phyloP scores from a whole-genome alignment of 2,329 filamentous ascomycete genomes.

The Cladosporium sp. region DNA sequence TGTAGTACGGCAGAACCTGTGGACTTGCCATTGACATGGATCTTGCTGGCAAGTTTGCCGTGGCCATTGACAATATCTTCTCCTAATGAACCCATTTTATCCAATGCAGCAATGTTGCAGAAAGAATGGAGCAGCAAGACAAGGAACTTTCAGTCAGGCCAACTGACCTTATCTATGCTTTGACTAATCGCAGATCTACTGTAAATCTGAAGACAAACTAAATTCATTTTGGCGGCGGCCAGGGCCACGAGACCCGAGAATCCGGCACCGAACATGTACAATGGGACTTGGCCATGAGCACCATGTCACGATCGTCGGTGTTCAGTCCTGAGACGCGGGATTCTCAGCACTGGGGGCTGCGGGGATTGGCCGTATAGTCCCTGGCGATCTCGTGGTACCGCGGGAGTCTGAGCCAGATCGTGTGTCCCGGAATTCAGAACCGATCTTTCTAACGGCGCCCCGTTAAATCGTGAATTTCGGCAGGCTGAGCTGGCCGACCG shows the following conservation, averaged over 20 bases:
- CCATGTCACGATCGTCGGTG: not conserved
- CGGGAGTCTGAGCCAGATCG: slow-evolving; percentile 1
- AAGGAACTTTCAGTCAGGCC: not conserved
- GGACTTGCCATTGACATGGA: not conserved
- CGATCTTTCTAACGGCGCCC: slow-evolving; percentile 1
- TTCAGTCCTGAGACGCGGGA: not conserved
- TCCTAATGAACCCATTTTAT: slow-evolving; percentile 5
- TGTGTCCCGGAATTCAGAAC: slow-evolving; percentile 2
- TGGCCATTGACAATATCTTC: not conserved
- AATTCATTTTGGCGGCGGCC: not conserved
- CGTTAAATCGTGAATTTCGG: not conserved
- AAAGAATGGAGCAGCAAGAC: not conserved
- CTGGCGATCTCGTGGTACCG: slow-evolving; percentile 4
- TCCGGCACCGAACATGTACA: not conserved
- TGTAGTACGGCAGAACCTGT: slow-evolving; percentile 46
- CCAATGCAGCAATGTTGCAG: not conserved
- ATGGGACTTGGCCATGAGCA: not conserved
- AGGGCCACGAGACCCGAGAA: not conserved
- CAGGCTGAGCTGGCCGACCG: not conserved
- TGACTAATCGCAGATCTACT: not conserved
- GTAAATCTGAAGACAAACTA: slow-evolving; percentile 6
- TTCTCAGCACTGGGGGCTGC: not conserved
- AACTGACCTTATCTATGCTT: not conserved
- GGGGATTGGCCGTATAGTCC: slow-evolving; percentile 1
- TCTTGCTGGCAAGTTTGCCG: not conserved